Conservation (phyloP, 345 rosid species). For the Gossypium australe region DNA sequence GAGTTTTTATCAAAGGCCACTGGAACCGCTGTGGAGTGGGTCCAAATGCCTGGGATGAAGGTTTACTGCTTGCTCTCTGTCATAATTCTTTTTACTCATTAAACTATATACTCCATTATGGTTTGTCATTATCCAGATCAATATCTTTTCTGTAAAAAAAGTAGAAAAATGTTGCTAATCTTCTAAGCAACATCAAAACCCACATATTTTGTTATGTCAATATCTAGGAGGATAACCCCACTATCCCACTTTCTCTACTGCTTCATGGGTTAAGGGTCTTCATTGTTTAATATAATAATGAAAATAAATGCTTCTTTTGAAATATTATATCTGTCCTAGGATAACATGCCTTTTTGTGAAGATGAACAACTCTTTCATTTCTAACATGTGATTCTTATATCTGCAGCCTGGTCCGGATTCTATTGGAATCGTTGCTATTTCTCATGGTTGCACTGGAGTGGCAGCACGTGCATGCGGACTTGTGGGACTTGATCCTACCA, state of each 20-base stretch:
- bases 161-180: conserved; percentile 21
- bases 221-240: conserved; percentile 8
- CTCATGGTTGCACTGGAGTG: conserved; percentile 97
- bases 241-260: conserved; percentile 2
- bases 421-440: conserved; percentile 99
- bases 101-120: conserved; percentile 13
- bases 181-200: conserved; percentile 24
- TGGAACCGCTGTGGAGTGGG: conserved; percentile 99
- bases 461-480: conserved; percentile 99
- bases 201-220: conserved; percentile 3
- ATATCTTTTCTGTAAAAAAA: conserved; percentile 8
- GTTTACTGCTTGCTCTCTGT: conserved; percentile 25
- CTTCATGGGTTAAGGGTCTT: too few species aligned
- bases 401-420: conserved; percentile 99
- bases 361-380: too few species aligned
- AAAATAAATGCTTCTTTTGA: neutral
- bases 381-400: neutral
- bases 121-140: conserved; percentile 16
- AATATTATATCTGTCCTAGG: neutral
- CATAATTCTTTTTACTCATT: conserved; percentile 9
- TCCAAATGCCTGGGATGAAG: conserved; percentile 99
- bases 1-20: conserved; percentile 99
- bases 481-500: conserved; percentile 97
- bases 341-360: neutral
- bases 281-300: neutral